Evolutionary conservation across 225 moss, liverwort and hornwort species (phyloP).

Genomic region (Physcomitrium patens): DNA sequence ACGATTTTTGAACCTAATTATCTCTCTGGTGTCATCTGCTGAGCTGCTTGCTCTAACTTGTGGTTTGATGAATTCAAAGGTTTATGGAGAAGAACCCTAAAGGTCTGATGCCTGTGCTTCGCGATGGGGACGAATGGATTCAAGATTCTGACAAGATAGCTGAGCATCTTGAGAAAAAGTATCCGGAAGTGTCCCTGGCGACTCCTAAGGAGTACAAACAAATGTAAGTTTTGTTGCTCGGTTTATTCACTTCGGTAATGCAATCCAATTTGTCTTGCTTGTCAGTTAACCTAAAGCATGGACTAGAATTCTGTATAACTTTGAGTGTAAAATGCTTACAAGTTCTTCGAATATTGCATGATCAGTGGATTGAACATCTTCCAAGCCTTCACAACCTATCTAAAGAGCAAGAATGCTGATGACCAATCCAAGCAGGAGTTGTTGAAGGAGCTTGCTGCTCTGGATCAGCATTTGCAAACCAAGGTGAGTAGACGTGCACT

Average conservation of each 20-base stretch:
- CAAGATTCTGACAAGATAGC: slow-evolving; percentile 93
- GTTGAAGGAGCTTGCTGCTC: slow-evolving; percentile 56
- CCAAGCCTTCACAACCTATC: slow-evolving; percentile 68
- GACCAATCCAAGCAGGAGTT: slow-evolving; percentile 66
- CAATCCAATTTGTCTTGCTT: neutral
- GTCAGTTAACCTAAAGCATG: neutral
- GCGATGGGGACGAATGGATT: slow-evolving; percentile 83
- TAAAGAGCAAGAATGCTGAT: slow-evolving; percentile 72
- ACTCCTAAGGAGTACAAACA: slow-evolving; percentile 67
- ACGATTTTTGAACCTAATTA: neutral
- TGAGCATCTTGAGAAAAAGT: slow-evolving; percentile 75
- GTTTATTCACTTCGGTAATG: no score
- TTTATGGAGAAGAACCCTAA: slow-evolving; percentile 81
- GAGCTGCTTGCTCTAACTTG: neutral
- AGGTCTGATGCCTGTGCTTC: slow-evolving; percentile 84
- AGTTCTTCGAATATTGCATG: neutral
- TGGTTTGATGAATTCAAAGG: slow-evolving; percentile 37
- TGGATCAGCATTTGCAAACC: slow-evolving; percentile 66
- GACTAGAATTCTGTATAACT: neutral
- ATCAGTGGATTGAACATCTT: slow-evolving; percentile 70
- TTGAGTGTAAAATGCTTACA: neutral
- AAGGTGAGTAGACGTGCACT: slow-evolving; percentile 18
- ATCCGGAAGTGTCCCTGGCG: slow-evolving; percentile 58
- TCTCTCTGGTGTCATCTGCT: neutral
- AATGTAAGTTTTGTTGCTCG: slow-evolving; percentile 46